Evolutionary conservation across 345 rosid genomes (phyloP), one percentile per base, ranked within the genome.

Genomic region (Aquilaria malaccensis): DNA sequence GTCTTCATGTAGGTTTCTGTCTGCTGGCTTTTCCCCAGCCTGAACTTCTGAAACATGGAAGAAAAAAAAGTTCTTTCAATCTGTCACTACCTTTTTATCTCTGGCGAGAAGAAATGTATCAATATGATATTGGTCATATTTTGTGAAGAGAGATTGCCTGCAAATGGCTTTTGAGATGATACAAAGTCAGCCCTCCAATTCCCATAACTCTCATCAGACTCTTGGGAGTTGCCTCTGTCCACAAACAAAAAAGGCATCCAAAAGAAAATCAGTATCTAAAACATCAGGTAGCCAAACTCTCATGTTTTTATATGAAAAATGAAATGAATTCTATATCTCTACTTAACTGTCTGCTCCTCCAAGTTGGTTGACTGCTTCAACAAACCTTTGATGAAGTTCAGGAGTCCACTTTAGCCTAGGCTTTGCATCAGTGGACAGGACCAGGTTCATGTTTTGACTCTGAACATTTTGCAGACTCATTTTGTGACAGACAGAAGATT

Each of bases 381-480:
- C 78, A 73, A 94, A 94, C 67, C 82, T 78, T 32, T 79, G 92
- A 76, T 90, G 99, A 54, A 94, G 96, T 74, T 94, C 99, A 55
- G 83, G 77, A 68, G 90, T 86, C 99, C 99, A 90, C 75, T 94
- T 94, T 32, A 94, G 82, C 79, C 96, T 90, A 52, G 99, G 99
- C 74, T 94, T 94, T 45, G 96, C 87, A 81, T 94, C 97, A 41
- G 87, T 76, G 41, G 99, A 90, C 67, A 88, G 69, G 54, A 87
- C 81, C 78, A 88, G 82, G 67, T 68, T 86, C 96, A 83, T 85
- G 61, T 75, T 79, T 45, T 72, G 77, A 67, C 74, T 83, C 59
- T 75, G 85, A 65, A 66, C 67, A 52, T 66, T 64, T 67, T 68
- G 79, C 63, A 69, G 63, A 67, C 69, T 76, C 82, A 73, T 76